A percentile compares a stretch with the other conserved stretches of the same genome.
Conservation (phyloP, 140 eudicot species). For the Cichorium intybus region DNA sequence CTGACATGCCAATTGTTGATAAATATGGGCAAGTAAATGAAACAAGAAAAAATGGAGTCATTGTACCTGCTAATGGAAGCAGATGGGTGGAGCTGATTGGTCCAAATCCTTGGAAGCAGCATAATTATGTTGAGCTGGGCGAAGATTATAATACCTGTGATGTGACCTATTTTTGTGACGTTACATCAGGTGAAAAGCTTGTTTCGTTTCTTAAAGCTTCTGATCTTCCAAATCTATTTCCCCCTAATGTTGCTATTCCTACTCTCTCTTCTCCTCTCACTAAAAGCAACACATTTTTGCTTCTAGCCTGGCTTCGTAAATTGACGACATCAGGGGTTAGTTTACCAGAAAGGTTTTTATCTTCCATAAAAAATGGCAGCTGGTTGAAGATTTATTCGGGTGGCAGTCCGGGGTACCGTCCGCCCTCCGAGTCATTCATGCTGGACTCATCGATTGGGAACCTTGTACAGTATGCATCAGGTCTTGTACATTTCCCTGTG, state of each 20-base stretch:
- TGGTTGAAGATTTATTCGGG: conserved; percentile 46
- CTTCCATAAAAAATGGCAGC: conserved; percentile 41
- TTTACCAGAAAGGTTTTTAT: conserved; percentile 41
- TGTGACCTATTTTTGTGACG: conserved; percentile 26
- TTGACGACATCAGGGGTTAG: background rate
- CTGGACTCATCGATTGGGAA: conserved; percentile 19
- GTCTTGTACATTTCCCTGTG: conserved; percentile 52
- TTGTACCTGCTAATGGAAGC: conserved; percentile 62
- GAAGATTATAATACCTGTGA: conserved; percentile 41
- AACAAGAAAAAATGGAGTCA: conserved; percentile 17
- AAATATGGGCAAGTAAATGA: conserved; percentile 46
- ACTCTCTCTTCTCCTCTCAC: conserved; percentile 40
- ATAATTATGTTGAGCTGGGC: conserved; percentile 52
- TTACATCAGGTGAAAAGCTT: conserved; percentile 21
- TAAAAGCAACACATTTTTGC: conserved; percentile 35
- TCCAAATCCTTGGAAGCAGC: conserved; percentile 46
- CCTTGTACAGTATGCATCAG: conserved; percentile 44
- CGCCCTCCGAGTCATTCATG: conserved; percentile 30
- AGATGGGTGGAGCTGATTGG: conserved; percentile 53
- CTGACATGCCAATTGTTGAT: conserved; percentile 48
- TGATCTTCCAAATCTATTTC: conserved; percentile 46
- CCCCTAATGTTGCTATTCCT: conserved; percentile 50
- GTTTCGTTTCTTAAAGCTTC: conserved; percentile 41
- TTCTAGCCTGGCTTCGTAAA: conserved; percentile 43
- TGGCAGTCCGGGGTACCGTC: conserved; percentile 36